Evolutionary conservation across 805 yeast genomes (phyloP).

Genomic region (Henningerozyma blattae): DNA sequence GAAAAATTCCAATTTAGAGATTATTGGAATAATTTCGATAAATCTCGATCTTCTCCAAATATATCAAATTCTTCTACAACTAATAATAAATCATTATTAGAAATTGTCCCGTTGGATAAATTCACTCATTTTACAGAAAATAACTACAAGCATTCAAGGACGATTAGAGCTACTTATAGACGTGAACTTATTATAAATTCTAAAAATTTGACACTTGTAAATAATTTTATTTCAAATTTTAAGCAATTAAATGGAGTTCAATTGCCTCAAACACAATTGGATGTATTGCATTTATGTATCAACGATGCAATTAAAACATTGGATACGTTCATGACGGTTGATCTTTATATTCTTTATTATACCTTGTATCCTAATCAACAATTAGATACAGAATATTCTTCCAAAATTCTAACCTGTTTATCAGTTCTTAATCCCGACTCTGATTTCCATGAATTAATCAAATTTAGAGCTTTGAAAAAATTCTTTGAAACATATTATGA

Average conservation of each 20-base stretch:
- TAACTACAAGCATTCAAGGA: conserved; percentile 3
- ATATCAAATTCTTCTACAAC: too few relatives aligned
- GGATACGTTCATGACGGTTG: conserved; percentile 13
- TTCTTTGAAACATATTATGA: conserved; percentile 5
- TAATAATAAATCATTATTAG: neutral
- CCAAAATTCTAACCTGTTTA: conserved; percentile 8
- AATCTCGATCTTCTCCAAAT: neutral
- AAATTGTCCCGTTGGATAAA: neutral
- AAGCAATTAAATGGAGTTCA: too few relatives aligned
- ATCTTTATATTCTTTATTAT: conserved; percentile 12
- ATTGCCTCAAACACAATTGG: neutral
- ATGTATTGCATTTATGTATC: conserved; percentile 10
- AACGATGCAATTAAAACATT: conserved; percentile 7
- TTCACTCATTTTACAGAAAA: conserved; percentile 2
- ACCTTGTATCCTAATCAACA: conserved; percentile 3
- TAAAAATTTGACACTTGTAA: neutral
- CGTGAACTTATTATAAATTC: conserved; percentile 5
- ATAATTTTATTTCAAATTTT: neutral
- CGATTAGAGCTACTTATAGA: conserved; percentile 6
- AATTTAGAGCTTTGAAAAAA: conserved; percentile 6
- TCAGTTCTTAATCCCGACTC: conserved; percentile 13
- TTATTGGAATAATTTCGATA: neutral
- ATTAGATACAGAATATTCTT: conserved; percentile 3
- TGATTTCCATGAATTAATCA: conserved; percentile 10
- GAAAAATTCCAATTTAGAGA: neutral